phyloP scores from a whole-genome alignment of 2,329 filamentous ascomycete species.

The Cladorrhinum sp. region DNA sequence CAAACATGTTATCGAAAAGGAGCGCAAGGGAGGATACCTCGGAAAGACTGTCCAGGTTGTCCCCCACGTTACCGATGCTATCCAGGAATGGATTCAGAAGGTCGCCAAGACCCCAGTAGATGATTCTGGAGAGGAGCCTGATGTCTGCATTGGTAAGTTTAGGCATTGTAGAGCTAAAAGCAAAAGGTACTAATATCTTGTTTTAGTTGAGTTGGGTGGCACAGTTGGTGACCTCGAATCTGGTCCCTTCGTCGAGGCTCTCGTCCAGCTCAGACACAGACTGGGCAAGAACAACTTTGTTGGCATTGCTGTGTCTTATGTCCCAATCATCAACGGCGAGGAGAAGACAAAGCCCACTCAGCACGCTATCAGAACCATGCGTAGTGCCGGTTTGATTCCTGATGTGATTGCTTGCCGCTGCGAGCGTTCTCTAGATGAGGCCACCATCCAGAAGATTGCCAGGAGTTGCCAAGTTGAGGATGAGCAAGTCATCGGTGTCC shows the following conservation, averaged over 20 bases:
- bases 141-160: slow-evolving; percentile 81
- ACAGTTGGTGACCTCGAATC: slow-evolving; percentile 73
- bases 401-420: slow-evolving; percentile 88
- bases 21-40: slow-evolving; percentile 69
- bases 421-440: slow-evolving; percentile 67
- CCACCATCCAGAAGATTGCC: slow-evolving; percentile 83
- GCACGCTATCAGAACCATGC: slow-evolving; percentile 77
- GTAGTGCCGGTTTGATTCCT: slow-evolving; percentile 72
- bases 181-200: neutral
- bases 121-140: slow-evolving; percentile 75
- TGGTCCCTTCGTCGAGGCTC: slow-evolving; percentile 82
- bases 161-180: slow-evolving; percentile 2
- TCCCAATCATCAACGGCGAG: slow-evolving; percentile 68
- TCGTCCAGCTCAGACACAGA: slow-evolving; percentile 72
- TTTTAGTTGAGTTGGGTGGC: slow-evolving; percentile 35
- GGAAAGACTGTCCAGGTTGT: slow-evolving; percentile 89
- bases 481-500: slow-evolving; percentile 84
- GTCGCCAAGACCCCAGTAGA: slow-evolving; percentile 85
- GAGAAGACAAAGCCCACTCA: slow-evolving; percentile 98
- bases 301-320: slow-evolving; percentile 84
- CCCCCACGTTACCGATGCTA: slow-evolving; percentile 86
- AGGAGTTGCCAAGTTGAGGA: slow-evolving; percentile 82
- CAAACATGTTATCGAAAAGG: slow-evolving; percentile 76
- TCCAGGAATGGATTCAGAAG: slow-evolving; percentile 87
- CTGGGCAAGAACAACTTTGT: slow-evolving; percentile 77